Conservation (phyloP, 2,329 filamentous ascomycete genomes). For the Fusarium austroafricanum region DNA sequence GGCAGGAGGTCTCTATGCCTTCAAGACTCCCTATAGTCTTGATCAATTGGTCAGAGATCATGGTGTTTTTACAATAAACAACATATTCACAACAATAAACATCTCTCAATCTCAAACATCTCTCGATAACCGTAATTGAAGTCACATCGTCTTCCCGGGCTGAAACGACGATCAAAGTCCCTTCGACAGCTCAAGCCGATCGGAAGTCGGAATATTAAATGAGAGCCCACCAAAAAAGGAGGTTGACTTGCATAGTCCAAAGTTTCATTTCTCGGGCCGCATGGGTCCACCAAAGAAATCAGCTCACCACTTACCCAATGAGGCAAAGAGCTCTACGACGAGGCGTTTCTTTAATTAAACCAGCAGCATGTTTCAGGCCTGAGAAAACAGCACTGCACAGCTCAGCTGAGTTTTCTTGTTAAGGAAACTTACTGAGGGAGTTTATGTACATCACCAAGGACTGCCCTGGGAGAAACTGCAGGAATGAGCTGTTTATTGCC, state of each 20-base stretch:
- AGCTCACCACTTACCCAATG: neutral
- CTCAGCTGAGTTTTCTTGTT: neutral
- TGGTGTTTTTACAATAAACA: neutral
- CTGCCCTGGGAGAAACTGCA: conserved; percentile 9
- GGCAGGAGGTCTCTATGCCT: neutral
- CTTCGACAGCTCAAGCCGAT: neutral
- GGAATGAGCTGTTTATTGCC: conserved; percentile 1
- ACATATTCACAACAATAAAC: neutral
- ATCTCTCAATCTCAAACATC: neutral
- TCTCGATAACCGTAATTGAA: neutral
- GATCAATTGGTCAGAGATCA: neutral
- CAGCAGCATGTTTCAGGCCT: conserved; percentile 21
- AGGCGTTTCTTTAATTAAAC: conserved; percentile 32
- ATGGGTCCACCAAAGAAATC: conserved; percentile 6
- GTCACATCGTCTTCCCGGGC: neutral
- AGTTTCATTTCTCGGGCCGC: conserved; percentile 32
- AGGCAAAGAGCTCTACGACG: conserved; percentile 2
- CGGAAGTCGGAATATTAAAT: conserved; percentile 6
- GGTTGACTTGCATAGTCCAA: neutral
- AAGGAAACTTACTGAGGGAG: neutral
- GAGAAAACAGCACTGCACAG: neutral
- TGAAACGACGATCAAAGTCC: neutral
- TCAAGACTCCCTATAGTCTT: neutral
- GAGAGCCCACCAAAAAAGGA: conserved; percentile 9
- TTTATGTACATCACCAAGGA: neutral